A percentile compares a stretch with the other conserved stretches of the same genome.
phyloP scores from a whole-genome alignment of 108 stramenopile species.

The Skeletonema potamos region DNA sequence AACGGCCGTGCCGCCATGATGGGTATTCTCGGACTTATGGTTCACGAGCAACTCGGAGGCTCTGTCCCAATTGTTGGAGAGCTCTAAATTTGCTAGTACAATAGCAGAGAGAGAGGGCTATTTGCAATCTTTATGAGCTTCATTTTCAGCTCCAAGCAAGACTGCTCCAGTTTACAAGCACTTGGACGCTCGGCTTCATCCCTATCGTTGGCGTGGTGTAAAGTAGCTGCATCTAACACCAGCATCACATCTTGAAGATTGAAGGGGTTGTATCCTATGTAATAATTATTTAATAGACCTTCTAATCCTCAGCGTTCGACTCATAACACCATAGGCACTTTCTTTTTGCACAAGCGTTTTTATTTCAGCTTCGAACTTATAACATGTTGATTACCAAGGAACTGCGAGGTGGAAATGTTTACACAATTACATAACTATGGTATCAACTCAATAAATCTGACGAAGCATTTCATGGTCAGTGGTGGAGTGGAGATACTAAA shows the following conservation, averaged over 20 bases:
- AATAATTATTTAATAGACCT: conserved; percentile 1
- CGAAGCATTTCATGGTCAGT: too few species aligned
- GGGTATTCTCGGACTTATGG: conserved; percentile 72
- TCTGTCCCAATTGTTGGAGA: conserved; percentile 12
- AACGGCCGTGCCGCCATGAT: conserved; percentile 86
- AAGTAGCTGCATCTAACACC: not conserved
- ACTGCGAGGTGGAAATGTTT: too few species aligned
- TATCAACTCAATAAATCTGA: too few species aligned
- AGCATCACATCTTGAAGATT: not conserved
- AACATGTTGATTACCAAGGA: too few species aligned
- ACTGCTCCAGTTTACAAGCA: not conserved
- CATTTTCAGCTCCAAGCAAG: conserved; percentile 1
- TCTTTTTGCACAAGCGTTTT: too few species aligned
- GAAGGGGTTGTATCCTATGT: not conserved
- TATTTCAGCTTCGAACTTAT: too few species aligned
- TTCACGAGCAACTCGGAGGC: conserved; percentile 54
- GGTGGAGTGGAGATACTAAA: too few species aligned
- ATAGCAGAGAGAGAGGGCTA: not conserved
- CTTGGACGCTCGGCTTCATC: not conserved
- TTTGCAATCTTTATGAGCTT: not conserved
- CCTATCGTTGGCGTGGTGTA: not conserved
- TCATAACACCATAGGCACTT: too few species aligned
- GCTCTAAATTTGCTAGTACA: not conserved
- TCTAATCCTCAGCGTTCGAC: not conserved
- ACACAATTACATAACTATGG: too few species aligned